Evolutionary conservation across 495 filamentous ascomycete species (phyloP).

Genomic region (Copromyces sp.): DNA sequence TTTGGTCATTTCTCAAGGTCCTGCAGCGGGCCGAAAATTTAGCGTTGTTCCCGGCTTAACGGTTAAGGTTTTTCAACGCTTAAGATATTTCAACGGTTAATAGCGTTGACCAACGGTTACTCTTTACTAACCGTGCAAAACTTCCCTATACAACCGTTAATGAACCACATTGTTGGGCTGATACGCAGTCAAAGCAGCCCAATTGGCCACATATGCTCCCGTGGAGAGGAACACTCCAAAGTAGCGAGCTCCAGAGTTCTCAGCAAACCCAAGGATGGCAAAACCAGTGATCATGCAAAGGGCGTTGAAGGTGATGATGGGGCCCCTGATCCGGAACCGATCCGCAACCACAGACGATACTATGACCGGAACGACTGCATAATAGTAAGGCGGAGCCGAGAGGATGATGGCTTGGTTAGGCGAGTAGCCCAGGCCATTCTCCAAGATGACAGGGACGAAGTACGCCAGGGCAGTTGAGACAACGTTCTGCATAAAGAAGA

Average conservation of each 20-base stretch:
- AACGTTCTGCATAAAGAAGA: constrained; percentile 68
- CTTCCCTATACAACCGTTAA: too few species aligned
- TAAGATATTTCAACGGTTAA: too few species aligned
- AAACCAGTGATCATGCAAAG: constrained; percentile 62
- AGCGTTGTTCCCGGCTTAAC: too few species aligned
- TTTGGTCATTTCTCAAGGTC: too few species aligned
- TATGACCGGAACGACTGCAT: constrained; percentile 59
- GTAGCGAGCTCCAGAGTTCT: constrained; percentile 59
- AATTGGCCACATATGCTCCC: constrained; percentile 70
- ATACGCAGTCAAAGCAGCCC: constrained; percentile 67
- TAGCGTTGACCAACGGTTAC: too few species aligned
- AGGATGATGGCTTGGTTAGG: constrained; percentile 57
- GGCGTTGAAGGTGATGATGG: constrained; percentile 65
- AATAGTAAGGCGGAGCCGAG: constrained; percentile 70
- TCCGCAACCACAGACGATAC: constrained; percentile 61
- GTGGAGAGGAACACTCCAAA: constrained; percentile 66
- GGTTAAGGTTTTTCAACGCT: too few species aligned
- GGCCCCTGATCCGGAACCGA: constrained; percentile 51
- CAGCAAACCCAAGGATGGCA: constrained; percentile 61
- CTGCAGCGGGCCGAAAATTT: too few species aligned
- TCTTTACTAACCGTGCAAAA: too few species aligned
- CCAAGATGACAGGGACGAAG: constrained; percentile 62
- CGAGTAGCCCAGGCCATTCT: constrained; percentile 62
- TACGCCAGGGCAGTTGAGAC: constrained; percentile 60
- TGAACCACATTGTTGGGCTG: constrained; percentile 63